Evolutionary conservation across 2,329 filamentous ascomycete species (phyloP).

Genomic region (Xylaria hypoxylon): DNA sequence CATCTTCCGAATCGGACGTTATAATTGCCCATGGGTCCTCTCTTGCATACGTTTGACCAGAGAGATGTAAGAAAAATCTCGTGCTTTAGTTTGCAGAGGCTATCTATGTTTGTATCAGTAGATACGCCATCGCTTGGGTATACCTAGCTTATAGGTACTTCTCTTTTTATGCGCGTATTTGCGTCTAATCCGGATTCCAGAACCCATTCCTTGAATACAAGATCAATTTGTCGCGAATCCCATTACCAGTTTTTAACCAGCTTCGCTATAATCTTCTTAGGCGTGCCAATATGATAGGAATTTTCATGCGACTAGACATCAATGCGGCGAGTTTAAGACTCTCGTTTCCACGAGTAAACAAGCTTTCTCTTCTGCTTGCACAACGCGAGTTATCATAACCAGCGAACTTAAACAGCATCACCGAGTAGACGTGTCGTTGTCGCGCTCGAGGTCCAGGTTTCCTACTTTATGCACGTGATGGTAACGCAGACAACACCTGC

Average conservation of each 20-base stretch:
- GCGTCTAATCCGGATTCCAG: neutral
- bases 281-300: neutral
- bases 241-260: neutral
- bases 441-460: slow-evolving; percentile 10
- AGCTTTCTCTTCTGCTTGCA: slow-evolving; percentile 8
- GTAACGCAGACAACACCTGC: slow-evolving; percentile 33
- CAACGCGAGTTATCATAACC: slow-evolving; percentile 18
- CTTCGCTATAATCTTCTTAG: neutral
- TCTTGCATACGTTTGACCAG: slow-evolving; percentile 28
- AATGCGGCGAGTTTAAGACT: neutral
- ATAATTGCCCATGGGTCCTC: slow-evolving; percentile 48
- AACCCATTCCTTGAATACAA: neutral
- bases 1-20: slow-evolving; percentile 43
- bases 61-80: slow-evolving; percentile 3
- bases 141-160: neutral
- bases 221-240: neutral
- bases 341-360: neutral
- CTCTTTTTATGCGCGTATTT: slow-evolving; percentile 1
- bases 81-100: neutral
- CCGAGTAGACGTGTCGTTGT: slow-evolving; percentile 22
- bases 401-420: neutral
- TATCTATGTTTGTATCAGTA: neutral
- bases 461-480: slow-evolving; percentile 35
- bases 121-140: neutral
- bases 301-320: neutral